Percentiles rank a stretch among this genome's conserved stretches.
phyloP scores from a whole-genome alignment of 2,329 filamentous ascomycete genomes.

The Penicillium aurantiogriseum region DNA sequence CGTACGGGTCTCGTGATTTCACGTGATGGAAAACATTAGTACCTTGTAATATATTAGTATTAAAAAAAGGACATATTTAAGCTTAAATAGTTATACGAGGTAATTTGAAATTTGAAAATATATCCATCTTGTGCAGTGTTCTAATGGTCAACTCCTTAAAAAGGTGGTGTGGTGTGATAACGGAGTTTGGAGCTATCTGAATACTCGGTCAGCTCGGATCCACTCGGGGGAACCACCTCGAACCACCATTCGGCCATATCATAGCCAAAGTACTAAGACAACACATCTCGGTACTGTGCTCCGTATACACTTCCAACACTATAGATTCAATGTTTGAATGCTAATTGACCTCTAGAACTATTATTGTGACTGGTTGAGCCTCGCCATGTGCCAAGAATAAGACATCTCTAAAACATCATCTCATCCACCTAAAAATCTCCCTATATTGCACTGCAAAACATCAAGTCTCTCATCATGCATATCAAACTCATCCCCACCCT shows the following conservation, averaged over 20 bases:
- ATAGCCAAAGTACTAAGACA: neutral
- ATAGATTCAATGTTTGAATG: neutral
- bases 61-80: neutral
- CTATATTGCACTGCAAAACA: neutral
- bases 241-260: conserved; percentile 7
- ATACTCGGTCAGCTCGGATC: conserved; percentile 10
- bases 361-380: neutral
- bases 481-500: conserved; percentile 9
- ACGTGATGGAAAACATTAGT: conserved; percentile 1
- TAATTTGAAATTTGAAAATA: neutral
- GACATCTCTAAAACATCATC: neutral
- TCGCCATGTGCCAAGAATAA: neutral
- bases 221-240: conserved; percentile 5
- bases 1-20: conserved; percentile 17
- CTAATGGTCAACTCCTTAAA: too few relatives aligned
- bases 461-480: conserved; percentile 10
- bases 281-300: neutral
- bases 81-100: neutral
- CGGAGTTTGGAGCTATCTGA: neutral
- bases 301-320: neutral
- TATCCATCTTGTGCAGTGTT: neutral
- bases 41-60: too few relatives aligned
- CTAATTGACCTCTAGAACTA: neutral
- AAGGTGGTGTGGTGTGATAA: neutral
- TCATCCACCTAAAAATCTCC: neutral